Evolutionary conservation across 139 green algal genomes (phyloP), one percentile per base, ranked within the genome.

Genomic region (Chlorella sp.): DNA sequence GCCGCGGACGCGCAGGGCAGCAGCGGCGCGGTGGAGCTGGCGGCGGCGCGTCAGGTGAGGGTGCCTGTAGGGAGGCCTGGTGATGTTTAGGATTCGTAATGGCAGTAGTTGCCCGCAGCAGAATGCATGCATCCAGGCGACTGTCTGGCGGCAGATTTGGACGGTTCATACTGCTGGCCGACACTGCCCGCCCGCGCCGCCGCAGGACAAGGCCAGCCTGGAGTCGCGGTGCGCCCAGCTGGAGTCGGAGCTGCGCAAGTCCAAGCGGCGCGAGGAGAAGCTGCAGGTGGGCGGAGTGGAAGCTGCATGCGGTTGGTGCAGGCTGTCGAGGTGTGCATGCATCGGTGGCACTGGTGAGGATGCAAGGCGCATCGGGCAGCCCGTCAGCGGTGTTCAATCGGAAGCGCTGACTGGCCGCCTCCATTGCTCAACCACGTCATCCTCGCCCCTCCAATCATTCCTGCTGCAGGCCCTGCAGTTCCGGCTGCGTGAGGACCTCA

Each of bases 201-300:
- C 14, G 51, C 51, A 60, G 51, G 51, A 60, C 51, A 60, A 60
- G 51, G 30, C 51, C 24, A 16, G 40, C 11, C 51, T 70, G 34
- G 68, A 78, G 86, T 75, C 51, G 44, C 86, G 84, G 1, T 84
- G 69, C 26, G 24, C 51, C 24, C 44, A 38, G 26, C 76, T 95
- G 69, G 92, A 97, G 88, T 41, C 68, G 8, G 93, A 96, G 79
- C 88, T 97, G 82, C 90, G 94, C 24, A 88, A 89, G 69, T 84
- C 86, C 78, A 95, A 93, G 88, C 89, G 94, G 41, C 88, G 91
- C 5, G 93, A 97, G 87, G 90, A 94, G 72, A 97, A 97, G 91
- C 88, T 97, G 86, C 88, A 93, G 78, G 81, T 81, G 51, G 34
- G 80, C n/a, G n/a, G n/a, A n/a, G n/a, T n/a, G n/a, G n/a, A n/a